phyloP scores from a whole-genome alignment of 805 yeast species.

The Metschnikowia shivogae region DNA sequence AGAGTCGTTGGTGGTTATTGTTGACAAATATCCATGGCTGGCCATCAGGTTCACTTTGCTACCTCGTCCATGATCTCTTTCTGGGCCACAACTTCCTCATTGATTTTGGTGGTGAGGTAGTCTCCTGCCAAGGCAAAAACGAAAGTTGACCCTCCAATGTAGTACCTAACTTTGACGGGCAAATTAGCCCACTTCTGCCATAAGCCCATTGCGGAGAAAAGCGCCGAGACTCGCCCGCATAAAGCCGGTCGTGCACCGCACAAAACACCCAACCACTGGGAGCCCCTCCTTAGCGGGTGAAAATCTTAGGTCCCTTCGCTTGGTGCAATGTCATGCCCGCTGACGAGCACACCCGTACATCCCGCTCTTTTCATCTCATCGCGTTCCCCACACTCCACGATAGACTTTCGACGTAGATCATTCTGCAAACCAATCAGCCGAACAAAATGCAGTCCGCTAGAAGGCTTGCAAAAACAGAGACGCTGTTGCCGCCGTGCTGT shows the following conservation, averaged over 20 bases:
- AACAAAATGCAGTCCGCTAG: constrained; percentile 9
- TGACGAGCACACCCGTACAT: too few relatives aligned
- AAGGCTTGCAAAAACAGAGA: constrained; percentile 22
- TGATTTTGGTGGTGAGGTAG: constrained; percentile 32
- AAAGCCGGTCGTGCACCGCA: constrained; percentile 8
- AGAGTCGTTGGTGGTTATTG: neutral
- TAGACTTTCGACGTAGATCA: too few relatives aligned
- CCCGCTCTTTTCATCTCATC: neutral
- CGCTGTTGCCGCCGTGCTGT: constrained; percentile 81
- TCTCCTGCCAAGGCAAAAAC: constrained; percentile 38
- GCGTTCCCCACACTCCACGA: constrained; percentile 3
- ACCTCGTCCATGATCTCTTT: constrained; percentile 25
- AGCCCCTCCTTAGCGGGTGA: too few relatives aligned
- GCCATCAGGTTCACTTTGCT: constrained; percentile 1
- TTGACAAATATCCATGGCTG: neutral
- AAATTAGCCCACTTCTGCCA: constrained; percentile 38
- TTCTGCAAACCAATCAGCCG: neutral
- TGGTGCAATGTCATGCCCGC: too few relatives aligned
- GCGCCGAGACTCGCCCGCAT: neutral
- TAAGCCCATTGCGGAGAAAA: constrained; percentile 21
- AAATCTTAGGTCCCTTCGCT: too few relatives aligned
- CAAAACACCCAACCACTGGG: neutral
- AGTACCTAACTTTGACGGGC: constrained; percentile 38
- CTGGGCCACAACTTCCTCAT: constrained; percentile 35
- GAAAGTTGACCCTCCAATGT: constrained; percentile 39